Base-by-base conservation (phyloP, 75 land plant genomes). In the Isoetes taiwanensis region DNA sequence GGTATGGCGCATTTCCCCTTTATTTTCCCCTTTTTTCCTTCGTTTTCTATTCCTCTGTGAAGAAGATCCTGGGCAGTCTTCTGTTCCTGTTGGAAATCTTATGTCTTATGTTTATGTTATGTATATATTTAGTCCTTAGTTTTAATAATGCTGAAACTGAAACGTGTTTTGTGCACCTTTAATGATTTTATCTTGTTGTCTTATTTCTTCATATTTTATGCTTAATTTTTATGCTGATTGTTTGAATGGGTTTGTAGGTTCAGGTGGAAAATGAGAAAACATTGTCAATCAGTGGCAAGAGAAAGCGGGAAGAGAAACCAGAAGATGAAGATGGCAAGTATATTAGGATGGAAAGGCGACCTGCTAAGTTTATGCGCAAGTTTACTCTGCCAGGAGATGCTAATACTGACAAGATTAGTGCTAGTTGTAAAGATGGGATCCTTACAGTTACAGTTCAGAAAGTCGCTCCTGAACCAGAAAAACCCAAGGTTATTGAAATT, bases 381-480 rank as follows among this genome's bases (percentile, higher is more conserved):
- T 81, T 75, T 39, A 70, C 54, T 11, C 64, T 78, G 65, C 85
- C 85, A 9, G 63, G 72, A 17, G 72, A 81, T 57, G 82, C 73
- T 1, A 65, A 82, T 30, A 24, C 34, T 21, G 75, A 83, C 6
- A 56, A 32, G 14, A 73, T 83, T 26, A 72, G 77, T 1, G 83
- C 86, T 1, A 56, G 41, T 0, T 83, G 72, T 27, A 54, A 56
- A 12, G 83, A 83, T 16, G 86, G 86, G 4, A 83, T 82, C 43
- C 54, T 82, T 40, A 73, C 58, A 11, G 83, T 82, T 12, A 76
- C 72, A 1, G 83, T 82, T 33, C 72, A 78, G 28, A 82, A 82
- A 63, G 21, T 65, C 56, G 77, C 79, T 4, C 77, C 71, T 16
- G 63, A 76, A 59, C 69, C 71, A 2, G 62, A 77, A 62, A 66